Conservation (phyloP, 768 basidiomycete species). For the Pleurotus tuoliensis region DNA sequence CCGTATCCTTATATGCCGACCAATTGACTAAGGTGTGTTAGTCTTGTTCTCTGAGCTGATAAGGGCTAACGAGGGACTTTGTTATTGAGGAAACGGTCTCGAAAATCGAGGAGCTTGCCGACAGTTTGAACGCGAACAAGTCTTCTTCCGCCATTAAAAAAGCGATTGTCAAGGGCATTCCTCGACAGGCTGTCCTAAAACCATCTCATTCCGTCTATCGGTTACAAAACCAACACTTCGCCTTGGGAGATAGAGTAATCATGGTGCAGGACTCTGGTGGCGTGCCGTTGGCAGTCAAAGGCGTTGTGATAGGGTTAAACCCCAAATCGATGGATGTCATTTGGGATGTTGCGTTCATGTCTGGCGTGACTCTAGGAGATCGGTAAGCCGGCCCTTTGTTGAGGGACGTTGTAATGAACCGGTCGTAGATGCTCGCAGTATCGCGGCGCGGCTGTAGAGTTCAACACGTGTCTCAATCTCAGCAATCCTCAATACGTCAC, state of each 20-base stretch:
- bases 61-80: background rate
- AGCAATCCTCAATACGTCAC: constrained; percentile 82
- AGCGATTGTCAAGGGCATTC: constrained; percentile 90
- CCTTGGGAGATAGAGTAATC: constrained; percentile 88
- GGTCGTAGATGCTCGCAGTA: constrained; percentile 78
- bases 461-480: constrained; percentile 86
- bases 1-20: constrained; percentile 88
- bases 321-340: constrained; percentile 88
- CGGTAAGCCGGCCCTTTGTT: constrained; percentile 40
- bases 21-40: constrained; percentile 76
- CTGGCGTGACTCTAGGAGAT: constrained; percentile 81
- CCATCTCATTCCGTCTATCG: constrained; percentile 87
- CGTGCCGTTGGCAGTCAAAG: constrained; percentile 88
- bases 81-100: constrained; percentile 63
- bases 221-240: constrained; percentile 84
- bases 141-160: constrained; percentile 71
- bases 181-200: constrained; percentile 89
- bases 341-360: constrained; percentile 96
- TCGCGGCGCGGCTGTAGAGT: constrained; percentile 85
- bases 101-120: constrained; percentile 75
- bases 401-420: background rate
- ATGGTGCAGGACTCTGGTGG: constrained; percentile 96
- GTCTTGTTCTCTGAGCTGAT: background rate
- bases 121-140: constrained; percentile 60
- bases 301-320: constrained; percentile 89